Evolutionary conservation across 2,329 filamentous ascomycete species (phyloP), one percentile per base, ranked within the genome.

Genomic region (Penicillium olsonii): DNA sequence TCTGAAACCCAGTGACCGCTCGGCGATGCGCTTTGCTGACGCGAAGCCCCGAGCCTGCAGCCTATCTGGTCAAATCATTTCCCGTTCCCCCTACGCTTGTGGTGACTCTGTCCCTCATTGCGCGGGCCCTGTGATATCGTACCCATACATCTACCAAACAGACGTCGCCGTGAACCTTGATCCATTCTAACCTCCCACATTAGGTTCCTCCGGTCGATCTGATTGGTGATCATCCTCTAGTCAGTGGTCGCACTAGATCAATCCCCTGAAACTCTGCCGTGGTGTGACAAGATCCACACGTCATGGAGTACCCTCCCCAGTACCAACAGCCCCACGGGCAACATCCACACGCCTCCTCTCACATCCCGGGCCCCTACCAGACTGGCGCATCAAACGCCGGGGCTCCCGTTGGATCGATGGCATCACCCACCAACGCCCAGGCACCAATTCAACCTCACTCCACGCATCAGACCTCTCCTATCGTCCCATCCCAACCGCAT

Each of bases 241-340:
- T 45, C 42, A 39, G 37, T 50, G 40, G 40, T 41, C 56, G 34
- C 17, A 20, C 42, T 39, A 47, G 48, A 33, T 38, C 43, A 20
- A 37, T 38, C 42, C 37, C 45, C 48, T 60, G 58, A 55, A 53
- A 53, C 55, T 42, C 45, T 55, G 48, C 51, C 41, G 52, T 61
- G 57, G 59, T 57, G 62, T 62, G 60, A 64, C 61, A 51, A 54
- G 52, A 53, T 53, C 44, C 53, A 48, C 56, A 48, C 59, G 87
- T 81, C 75, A 88, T 89, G 86, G 86, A 88, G 75, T 88, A 88
- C 78, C 82, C 84, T 71, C 83, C 86, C 75, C 87, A 88, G 68
- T 83, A 85, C 67, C 84, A 83, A 72, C 81, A 84, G 72, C 78
- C 82, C 62, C 75, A 75, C 63, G 73, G 68, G 70, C 85, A 87